Evolutionary conservation across 352 stramenopile species (phyloP), one percentile per base, ranked within the genome.

Genomic region (Phytophthora melonis): DNA sequence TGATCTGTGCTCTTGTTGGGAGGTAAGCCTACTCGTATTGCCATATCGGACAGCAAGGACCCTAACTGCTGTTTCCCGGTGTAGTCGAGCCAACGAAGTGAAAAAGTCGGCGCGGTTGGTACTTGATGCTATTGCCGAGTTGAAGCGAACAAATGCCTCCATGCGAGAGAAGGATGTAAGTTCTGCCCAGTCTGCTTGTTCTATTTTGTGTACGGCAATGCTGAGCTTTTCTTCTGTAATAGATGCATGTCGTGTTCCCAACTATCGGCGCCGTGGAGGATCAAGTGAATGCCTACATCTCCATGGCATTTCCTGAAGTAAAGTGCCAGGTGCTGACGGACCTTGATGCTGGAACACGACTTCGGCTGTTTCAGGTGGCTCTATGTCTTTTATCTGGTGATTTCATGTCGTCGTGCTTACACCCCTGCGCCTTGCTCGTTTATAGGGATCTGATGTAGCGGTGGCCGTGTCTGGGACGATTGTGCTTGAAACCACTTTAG

Each of bases 401-500:
- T 3, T 45, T 18, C 14, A 45, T 45, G 39, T 45, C 13, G 39
- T 9, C 1, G 7, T 9, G 39, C 13, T 45, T 36, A 50, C 49
- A 18, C 14, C 30, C 13, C 32, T 14, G 14, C 39, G 8, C 21
- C 45, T 4, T 14, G 21, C 19, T 32, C 6, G 23, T 58, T 62
- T 68, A 14, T 64, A 94, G 74, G 67, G 64, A 16, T 74, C 75
- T 25, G 76, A 93, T 65, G 68, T 80, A 0, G 86, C 86, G 0
- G 64, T 95, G 18, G 87, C 88, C 0, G 85, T 93, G 9, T 93
- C 86, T 0, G 88, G 88, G 18, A 95, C 88, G 1, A 84, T 93
- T 45, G 84, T 93, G 11, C 85, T 85, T 45, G 86, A 95, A 52
- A 89, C 84, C 2, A 73, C 79, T 23, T 70, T 95, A 1, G 76